Conservation (phyloP, 2,329 filamentous ascomycete genomes). For the Colletotrichum lentis region DNA sequence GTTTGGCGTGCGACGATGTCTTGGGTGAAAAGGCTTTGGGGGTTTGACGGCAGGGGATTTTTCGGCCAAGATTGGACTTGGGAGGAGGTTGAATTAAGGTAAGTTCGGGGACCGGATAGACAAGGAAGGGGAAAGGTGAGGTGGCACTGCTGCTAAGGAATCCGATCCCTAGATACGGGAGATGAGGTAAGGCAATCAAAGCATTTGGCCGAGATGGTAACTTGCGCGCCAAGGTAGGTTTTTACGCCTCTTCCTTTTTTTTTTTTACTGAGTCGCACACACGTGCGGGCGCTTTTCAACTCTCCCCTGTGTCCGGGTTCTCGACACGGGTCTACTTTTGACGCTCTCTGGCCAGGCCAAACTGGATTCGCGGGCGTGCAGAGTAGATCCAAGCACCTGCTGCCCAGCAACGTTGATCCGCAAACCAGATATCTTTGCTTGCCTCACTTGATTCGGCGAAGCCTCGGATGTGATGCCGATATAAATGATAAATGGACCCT, state of each 20-base stretch:
- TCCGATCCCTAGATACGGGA: constrained; percentile 36
- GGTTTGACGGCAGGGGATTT: constrained; percentile 21
- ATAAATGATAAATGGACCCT: constrained; percentile 4
- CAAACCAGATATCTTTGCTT: constrained; percentile 7
- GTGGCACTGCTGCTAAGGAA: constrained; percentile 37
- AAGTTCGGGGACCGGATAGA: constrained; percentile 35
- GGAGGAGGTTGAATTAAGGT: constrained; percentile 39
- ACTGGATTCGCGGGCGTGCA: constrained; percentile 9
- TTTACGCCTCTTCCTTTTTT: constrained; percentile 26
- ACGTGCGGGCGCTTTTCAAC: constrained; percentile 15
- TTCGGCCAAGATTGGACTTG: constrained; percentile 26
- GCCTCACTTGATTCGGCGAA: constrained; percentile 32
- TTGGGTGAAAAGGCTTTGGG: constrained; percentile 22
- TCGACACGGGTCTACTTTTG: constrained; percentile 19
- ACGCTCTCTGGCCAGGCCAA: constrained; percentile 9
- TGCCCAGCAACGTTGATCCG: constrained; percentile 7
- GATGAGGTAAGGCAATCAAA: constrained; percentile 37
- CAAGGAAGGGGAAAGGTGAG: constrained; percentile 30
- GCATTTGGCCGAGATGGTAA: constrained; percentile 32
- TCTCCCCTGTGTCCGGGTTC: not conserved
- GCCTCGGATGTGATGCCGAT: constrained; percentile 14
- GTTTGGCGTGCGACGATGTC: constrained; percentile 18
- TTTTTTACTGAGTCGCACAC: constrained; percentile 16
- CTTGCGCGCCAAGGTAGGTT: constrained; percentile 25
- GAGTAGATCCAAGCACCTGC: not conserved